phyloP scores from a whole-genome alignment of 495 filamentous ascomycete genomes.

The Pseudevernia furfuracea region DNA sequence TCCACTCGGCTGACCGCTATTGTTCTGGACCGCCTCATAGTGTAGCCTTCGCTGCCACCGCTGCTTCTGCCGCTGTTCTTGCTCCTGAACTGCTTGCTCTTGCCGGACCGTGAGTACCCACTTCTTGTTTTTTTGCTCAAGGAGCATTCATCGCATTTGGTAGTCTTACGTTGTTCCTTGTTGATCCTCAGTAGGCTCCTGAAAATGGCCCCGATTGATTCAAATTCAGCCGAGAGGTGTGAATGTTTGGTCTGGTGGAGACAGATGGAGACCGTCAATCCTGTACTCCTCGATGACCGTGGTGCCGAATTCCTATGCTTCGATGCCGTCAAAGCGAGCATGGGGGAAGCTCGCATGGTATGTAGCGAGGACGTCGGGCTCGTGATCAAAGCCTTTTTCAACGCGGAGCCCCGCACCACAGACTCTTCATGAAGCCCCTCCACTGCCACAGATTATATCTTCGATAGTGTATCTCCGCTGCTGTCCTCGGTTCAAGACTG shows the following conservation, averaged over 20 bases:
- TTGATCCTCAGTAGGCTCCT: background rate
- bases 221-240: constrained; percentile 41
- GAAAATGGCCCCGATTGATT: background rate
- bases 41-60: background rate
- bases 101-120: background rate
- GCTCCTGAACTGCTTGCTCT: background rate
- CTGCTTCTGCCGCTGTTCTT: background rate
- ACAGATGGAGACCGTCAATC: constrained; percentile 74
- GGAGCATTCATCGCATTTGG: background rate
- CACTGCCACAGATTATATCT: constrained; percentile 69
- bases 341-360: constrained; percentile 53
- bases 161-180: background rate
- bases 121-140: background rate
- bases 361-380: constrained; percentile 44
- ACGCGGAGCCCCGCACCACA: constrained; percentile 50
- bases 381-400: constrained; percentile 56
- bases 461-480: constrained; percentile 31
- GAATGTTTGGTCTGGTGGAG: constrained; percentile 77
- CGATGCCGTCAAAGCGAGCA: constrained; percentile 34
- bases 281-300: constrained; percentile 26
- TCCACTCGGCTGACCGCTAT: background rate
- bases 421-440: constrained; percentile 65
- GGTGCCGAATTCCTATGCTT: constrained; percentile 43
- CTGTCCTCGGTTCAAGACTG: background rate
- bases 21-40: background rate